A percentile compares a stretch with the other conserved stretches of the same genome.
Conservation (phyloP, 1,139 yeast species). For the Diutina neorugosa region DNA sequence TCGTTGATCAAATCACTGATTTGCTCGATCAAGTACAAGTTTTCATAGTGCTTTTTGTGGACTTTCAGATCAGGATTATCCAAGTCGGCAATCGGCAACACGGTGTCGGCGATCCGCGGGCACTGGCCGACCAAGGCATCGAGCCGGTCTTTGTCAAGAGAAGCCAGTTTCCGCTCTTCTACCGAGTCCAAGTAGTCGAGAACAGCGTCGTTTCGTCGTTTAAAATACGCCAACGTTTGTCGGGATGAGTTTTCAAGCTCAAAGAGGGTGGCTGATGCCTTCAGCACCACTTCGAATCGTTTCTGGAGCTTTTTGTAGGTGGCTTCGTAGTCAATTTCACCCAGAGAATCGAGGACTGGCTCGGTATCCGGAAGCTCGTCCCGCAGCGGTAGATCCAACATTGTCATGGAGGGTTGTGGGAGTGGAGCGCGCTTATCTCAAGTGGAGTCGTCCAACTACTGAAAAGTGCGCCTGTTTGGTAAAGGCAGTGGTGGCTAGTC, state of each 20-base stretch:
- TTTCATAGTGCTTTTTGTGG: not conserved
- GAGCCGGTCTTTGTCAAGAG: not conserved
- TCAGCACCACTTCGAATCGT: not conserved
- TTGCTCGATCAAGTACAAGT: not conserved
- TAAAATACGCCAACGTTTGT: not conserved
- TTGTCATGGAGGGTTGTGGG: not conserved
- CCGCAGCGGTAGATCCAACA: not conserved
- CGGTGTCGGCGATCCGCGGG: not conserved
- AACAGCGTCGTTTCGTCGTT: constrained; percentile 4
- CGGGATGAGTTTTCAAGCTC: not conserved
- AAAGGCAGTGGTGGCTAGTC: not conserved
- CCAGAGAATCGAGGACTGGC: not conserved
- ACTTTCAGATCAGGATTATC: not conserved
- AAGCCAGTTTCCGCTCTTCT: not conserved
- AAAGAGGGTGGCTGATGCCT: not conserved
- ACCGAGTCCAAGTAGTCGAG: not conserved
- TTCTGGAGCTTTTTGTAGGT: constrained; percentile 3
- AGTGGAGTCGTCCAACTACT: not conserved
- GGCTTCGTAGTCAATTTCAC: not conserved
- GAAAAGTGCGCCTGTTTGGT: not conserved
- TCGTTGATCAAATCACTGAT: constrained; percentile 1
- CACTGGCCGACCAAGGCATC: not conserved
- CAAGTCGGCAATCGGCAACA: not conserved
- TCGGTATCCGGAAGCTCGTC: not conserved
- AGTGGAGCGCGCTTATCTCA: not conserved